A percentile compares a stretch with the other conserved stretches of the same genome.
phyloP scores from a whole-genome alignment of 2,329 filamentous ascomycete genomes.

The Beauveria scarabaeidicola region DNA sequence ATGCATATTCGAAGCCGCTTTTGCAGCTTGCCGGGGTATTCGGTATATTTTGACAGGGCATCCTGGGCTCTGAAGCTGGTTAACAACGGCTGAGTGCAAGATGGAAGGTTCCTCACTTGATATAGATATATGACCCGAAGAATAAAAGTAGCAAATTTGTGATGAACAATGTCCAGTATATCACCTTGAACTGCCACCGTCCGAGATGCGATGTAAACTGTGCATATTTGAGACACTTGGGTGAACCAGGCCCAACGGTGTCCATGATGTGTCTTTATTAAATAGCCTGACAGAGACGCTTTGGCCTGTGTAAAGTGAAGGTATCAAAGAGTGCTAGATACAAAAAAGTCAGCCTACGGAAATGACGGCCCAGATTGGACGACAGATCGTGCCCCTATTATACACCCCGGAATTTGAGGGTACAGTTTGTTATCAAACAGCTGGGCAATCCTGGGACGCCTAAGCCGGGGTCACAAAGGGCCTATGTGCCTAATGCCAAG shows the following conservation, averaged over 20 bases:
- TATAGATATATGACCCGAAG: conserved; percentile 33
- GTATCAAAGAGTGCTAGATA: neutral
- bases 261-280: neutral
- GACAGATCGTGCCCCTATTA: neutral
- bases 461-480: neutral
- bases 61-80: conserved; percentile 23
- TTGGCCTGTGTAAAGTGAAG: neutral
- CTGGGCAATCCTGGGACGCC: neutral
- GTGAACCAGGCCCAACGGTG: conserved; percentile 12
- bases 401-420: neutral
- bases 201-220: conserved; percentile 35
- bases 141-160: conserved; percentile 37
- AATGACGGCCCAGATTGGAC: neutral
- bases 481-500: conserved; percentile 4
- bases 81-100: no score
- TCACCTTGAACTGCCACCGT: conserved; percentile 33
- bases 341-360: neutral
- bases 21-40: conserved; percentile 23
- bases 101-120: conserved; percentile 22
- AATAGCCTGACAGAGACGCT: neutral
- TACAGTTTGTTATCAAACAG: neutral
- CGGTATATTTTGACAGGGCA: conserved; percentile 28
- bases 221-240: conserved; percentile 29
- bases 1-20: conserved; percentile 34
- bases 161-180: conserved; percentile 40